Conservation (phyloP, 2,329 filamentous ascomycete species). For the Fusarium sp. region DNA sequence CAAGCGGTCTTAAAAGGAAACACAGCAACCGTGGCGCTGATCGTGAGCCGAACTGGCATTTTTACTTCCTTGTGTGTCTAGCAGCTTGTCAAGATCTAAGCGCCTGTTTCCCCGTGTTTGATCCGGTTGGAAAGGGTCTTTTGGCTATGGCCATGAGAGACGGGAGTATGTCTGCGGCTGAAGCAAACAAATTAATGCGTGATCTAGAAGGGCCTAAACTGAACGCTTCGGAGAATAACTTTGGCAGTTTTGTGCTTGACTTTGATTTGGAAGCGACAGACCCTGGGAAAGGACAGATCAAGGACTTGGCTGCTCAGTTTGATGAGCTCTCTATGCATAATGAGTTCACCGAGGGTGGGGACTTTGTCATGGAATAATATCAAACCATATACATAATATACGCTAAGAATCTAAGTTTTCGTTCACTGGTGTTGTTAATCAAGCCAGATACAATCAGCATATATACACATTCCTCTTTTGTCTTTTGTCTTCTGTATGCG, state of each 20-base stretch:
- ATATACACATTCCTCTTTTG: background rate
- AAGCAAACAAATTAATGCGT: constrained; percentile 9
- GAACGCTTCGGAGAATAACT: rapidly evolving
- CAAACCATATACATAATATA: background rate
- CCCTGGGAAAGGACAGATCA: constrained; percentile 20
- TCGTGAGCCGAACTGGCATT: background rate
- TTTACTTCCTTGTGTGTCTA: constrained; percentile 13
- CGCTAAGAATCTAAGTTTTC: background rate
- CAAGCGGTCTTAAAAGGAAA: background rate
- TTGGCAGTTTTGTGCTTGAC: constrained; percentile 18
- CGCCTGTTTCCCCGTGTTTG: constrained; percentile 5
- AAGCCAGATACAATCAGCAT: background rate
- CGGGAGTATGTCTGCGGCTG: constrained; percentile 10
- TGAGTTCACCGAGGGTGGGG: constrained; percentile 26
- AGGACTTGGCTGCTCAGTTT: constrained; percentile 25
- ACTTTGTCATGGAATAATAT: constrained; percentile 19
- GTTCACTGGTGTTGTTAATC: background rate
- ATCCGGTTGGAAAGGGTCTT: constrained; percentile 4
- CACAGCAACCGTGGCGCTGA: background rate
- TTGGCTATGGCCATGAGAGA: constrained; percentile 23
- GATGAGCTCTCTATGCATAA: constrained; percentile 27
- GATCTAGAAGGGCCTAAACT: constrained; percentile 5
- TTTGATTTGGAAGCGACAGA: constrained; percentile 21
- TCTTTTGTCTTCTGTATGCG: background rate
- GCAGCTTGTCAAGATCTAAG: constrained; percentile 21